Evolutionary conservation across 106 monocot genomes (phyloP).

Genomic region (Xerophyta viscosa): DNA sequence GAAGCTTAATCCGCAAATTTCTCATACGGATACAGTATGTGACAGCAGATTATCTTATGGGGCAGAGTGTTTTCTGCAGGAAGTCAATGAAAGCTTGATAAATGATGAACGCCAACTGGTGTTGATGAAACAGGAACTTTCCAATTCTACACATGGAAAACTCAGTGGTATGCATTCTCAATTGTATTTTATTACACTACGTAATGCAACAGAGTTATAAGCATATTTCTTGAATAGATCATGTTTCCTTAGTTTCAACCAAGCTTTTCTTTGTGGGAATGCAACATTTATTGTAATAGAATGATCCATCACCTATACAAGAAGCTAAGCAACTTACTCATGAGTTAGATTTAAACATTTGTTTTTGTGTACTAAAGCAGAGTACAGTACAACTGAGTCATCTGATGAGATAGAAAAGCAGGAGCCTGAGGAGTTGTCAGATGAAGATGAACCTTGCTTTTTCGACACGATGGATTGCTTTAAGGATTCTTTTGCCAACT

Average conservation of each 20-base stretch:
- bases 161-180: constrained; percentile 92
- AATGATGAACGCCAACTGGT: constrained; percentile 28
- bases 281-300: no score
- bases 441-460: constrained; percentile 60
- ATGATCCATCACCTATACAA: no score
- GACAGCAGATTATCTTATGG: background rate
- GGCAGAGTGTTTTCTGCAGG: constrained; percentile 22
- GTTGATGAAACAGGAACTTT: constrained; percentile 51
- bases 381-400: constrained; percentile 90
- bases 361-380: constrained; percentile 32
- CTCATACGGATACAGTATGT: no score
- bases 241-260: no score
- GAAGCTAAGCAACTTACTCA: no score
- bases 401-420: constrained; percentile 91
- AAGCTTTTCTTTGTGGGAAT: no score
- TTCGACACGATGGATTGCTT: constrained; percentile 69
- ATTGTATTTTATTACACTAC: no score
- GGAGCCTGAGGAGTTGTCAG: constrained; percentile 68
- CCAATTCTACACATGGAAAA: constrained; percentile 67
- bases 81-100: constrained; percentile 23
- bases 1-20: no score
- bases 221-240: no score
- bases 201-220: no score
- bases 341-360: no score
- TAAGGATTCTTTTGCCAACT: constrained; percentile 20